These are phyloP conservation scores for Primulina huaijiensis DNA, from an alignment of 257 asterid genomes.

Conservation along the genomic window DNA sequence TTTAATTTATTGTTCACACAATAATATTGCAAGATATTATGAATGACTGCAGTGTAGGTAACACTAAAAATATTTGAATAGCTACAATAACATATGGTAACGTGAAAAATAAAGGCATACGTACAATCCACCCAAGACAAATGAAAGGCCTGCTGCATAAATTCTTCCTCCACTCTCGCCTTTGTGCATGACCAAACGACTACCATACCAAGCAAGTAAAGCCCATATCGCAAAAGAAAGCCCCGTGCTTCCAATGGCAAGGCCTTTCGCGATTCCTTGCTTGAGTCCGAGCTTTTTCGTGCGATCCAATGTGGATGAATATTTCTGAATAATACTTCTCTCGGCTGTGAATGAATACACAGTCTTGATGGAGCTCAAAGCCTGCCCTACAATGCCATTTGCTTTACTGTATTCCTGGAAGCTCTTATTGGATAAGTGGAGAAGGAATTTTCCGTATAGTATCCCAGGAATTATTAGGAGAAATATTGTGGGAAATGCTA, in stretches of 20 bases:
- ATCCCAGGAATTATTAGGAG: conserved; percentile 68
- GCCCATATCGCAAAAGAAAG: conserved; percentile 87
- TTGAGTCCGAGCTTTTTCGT: conserved; percentile 67
- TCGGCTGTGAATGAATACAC: conserved; percentile 86
- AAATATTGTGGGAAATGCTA: conserved; percentile 64
- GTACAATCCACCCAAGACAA: conserved; percentile 84
- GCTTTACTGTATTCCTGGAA: conserved; percentile 68
- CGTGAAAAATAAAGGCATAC: conserved; percentile 24
- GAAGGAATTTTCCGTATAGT: conserved; percentile 65
- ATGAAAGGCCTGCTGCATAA: conserved; percentile 71
- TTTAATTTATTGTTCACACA: too few species aligned
- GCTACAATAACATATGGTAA: too few species aligned
- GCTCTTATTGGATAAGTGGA: conserved; percentile 44
- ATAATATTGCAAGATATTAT: too few species aligned
- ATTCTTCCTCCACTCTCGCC: conserved; percentile 85
- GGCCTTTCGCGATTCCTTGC: conserved; percentile 80
- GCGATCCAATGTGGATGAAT: conserved; percentile 47
- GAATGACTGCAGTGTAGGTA: too few species aligned
- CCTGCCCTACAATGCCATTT: conserved; percentile 59
- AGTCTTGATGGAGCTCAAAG: conserved; percentile 74
- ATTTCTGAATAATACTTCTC: conserved; percentile 54
- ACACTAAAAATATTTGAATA: too few species aligned
- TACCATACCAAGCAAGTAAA: conserved; percentile 90
- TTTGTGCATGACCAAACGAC: conserved; percentile 63
- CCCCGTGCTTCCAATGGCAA: conserved; percentile 78